Conservation (phyloP, 164 flowering plant species). For the Taxillus chinensis region DNA sequence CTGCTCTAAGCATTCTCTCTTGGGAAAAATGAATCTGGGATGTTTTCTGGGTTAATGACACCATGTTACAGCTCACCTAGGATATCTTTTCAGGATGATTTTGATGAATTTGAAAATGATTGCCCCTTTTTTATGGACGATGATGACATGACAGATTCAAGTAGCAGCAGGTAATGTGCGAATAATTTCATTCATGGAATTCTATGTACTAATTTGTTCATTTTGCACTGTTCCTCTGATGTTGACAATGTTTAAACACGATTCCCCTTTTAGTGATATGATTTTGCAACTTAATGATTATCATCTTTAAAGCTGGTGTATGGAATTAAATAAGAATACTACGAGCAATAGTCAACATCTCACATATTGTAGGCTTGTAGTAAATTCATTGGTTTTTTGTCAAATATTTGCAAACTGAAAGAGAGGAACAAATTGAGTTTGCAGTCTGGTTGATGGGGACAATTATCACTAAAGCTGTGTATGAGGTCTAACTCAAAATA, state of each 20-base stretch:
- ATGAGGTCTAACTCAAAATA: too few species aligned
- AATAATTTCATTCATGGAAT: background rate
- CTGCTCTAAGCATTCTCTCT: slow-evolving; percentile 28
- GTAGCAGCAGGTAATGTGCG: slow-evolving; percentile 63
- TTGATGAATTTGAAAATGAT: slow-evolving; percentile 58
- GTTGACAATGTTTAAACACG: background rate
- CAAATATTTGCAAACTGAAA: too few species aligned
- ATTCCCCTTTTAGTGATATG: background rate
- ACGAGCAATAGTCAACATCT: too few species aligned
- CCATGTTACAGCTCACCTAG: slow-evolving; percentile 43
- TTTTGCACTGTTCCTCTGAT: background rate
- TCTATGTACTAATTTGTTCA: background rate
- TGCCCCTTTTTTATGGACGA: slow-evolving; percentile 75
- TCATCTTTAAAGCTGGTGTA: background rate
- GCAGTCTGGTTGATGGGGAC: too few species aligned
- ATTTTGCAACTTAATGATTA: background rate
- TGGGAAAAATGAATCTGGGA: slow-evolving; percentile 53
- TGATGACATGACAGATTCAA: slow-evolving; percentile 49
- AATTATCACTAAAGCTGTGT: too few species aligned
- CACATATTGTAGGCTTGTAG: too few species aligned
- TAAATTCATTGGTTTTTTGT: too few species aligned
- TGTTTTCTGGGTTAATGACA: slow-evolving; percentile 29
- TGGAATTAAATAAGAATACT: too few species aligned
- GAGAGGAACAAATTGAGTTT: too few species aligned
- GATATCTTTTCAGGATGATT: slow-evolving; percentile 56